phyloP scores from a whole-genome alignment of 2,329 filamentous ascomycete species.

The Aspergillus tubingensis region DNA sequence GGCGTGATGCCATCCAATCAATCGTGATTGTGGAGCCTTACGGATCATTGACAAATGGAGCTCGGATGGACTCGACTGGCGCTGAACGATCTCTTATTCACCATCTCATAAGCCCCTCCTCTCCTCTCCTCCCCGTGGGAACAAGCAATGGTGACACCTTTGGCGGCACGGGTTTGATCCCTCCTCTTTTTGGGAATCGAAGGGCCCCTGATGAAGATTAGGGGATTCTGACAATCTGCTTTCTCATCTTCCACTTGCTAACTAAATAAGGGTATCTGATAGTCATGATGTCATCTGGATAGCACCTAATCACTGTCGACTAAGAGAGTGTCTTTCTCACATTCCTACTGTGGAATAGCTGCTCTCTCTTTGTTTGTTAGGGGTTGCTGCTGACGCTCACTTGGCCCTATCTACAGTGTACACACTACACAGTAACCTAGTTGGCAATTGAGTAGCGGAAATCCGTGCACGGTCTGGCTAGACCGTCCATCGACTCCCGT shows the following conservation, averaged over 20 bases:
- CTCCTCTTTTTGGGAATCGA: neutral
- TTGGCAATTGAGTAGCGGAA: no score
- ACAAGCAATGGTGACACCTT: neutral
- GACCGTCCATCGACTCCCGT: no score
- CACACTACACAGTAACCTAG: no score
- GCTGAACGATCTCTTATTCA: slow-evolving; percentile 15
- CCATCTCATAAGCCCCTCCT: neutral
- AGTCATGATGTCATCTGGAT: slow-evolving; percentile 15
- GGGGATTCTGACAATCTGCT: neutral
- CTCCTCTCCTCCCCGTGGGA: neutral
- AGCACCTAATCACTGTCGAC: neutral
- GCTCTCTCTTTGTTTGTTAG: neutral
- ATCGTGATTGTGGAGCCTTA: slow-evolving; percentile 24
- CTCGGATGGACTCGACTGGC: neutral
- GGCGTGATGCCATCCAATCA: slow-evolving; percentile 5
- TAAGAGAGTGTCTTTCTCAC: no score
- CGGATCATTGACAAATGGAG: slow-evolving; percentile 38
- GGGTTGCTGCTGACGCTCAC: neutral
- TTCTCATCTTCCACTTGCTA: neutral
- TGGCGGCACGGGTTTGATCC: neutral
- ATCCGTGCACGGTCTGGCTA: no score
- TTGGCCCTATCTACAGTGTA: neutral
- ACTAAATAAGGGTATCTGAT: neutral
- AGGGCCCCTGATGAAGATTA: neutral
- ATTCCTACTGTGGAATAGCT: no score